Percentiles rank a stretch among this genome's conserved stretches.
Evolutionary conservation across 208 protist species (phyloP).

Genomic region (Crithidia sp.): DNA sequence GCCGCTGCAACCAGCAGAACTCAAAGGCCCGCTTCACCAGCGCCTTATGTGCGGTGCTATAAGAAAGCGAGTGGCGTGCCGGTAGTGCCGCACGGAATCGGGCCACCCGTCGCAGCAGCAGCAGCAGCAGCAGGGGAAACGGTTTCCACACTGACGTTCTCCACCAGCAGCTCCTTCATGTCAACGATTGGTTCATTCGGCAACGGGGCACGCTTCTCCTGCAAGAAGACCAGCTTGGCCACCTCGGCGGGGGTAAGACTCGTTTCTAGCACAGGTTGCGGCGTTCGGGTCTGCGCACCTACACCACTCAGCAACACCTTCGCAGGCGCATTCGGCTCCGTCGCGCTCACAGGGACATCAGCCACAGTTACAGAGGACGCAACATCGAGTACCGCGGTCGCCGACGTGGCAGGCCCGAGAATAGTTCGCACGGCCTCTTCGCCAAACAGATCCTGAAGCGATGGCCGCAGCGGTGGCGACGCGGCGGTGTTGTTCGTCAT

Average conservation of each 20-base stretch:
- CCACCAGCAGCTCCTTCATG: background rate
- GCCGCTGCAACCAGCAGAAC: conserved; percentile 24
- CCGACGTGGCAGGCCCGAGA: background rate
- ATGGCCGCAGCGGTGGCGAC: background rate
- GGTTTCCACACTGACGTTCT: background rate
- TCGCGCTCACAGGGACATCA: too few relatives aligned
- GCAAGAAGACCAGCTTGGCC: conserved; percentile 17
- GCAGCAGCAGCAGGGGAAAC: background rate
- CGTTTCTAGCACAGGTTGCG: background rate
- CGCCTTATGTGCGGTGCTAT: background rate
- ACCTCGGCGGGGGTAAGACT: conserved; percentile 30
- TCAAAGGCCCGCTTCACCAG: conserved; percentile 36
- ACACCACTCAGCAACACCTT: conserved; percentile 3
- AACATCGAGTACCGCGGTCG: background rate
- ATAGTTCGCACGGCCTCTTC: background rate
- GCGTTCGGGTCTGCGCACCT: background rate
- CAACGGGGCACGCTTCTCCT: conserved; percentile 15
- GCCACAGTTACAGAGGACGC: background rate
- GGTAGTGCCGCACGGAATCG: conserved; percentile 11
- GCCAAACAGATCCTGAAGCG: background rate
- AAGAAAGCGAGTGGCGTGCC: conserved; percentile 17
- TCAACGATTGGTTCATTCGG: conserved; percentile 9
- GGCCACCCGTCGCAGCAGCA: background rate
- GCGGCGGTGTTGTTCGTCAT: background rate
- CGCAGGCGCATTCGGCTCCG: background rate